phyloP scores from a whole-genome alignment of 441 rosid genomes.

The Jatropha podagrica region DNA sequence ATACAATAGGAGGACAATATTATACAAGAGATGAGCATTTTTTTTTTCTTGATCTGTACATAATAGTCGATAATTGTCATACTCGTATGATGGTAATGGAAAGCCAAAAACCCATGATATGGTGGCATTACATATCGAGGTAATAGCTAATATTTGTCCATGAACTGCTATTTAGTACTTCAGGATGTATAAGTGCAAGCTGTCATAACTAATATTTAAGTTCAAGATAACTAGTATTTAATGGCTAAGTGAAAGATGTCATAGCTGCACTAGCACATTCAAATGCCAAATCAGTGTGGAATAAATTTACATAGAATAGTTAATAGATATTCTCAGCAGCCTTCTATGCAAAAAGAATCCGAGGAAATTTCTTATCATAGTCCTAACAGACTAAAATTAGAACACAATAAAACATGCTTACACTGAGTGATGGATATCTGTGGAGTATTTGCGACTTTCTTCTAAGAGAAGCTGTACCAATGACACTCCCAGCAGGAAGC shows the following conservation, averaged over 20 bases:
- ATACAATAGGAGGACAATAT: background rate
- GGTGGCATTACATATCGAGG: background rate
- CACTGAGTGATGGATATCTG: conserved; percentile 72
- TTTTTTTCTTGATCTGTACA: background rate
- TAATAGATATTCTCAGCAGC: background rate
- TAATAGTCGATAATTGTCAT: background rate
- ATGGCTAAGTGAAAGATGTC: background rate
- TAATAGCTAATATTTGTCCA: too few relatives aligned
- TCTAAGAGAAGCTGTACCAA: conserved; percentile 97
- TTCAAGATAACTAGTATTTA: too few relatives aligned
- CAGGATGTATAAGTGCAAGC: too few relatives aligned
- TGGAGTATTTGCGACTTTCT: conserved; percentile 94
- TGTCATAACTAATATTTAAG: too few relatives aligned
- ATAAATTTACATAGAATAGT: background rate
- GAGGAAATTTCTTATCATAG: background rate
- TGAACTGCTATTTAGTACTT: too few relatives aligned
- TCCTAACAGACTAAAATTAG: background rate
- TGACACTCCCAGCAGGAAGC: conserved; percentile 80
- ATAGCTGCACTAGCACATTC: background rate
- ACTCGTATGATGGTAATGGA: background rate
- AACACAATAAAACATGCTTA: conserved; percentile 25
- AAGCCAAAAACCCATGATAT: background rate
- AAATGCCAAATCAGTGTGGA: background rate
- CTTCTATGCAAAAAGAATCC: background rate
- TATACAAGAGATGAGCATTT: background rate